Evolutionary conservation across 495 filamentous ascomycete genomes (phyloP), one percentile per base, ranked within the genome.

Genomic region (Penicillium tannophilum): DNA sequence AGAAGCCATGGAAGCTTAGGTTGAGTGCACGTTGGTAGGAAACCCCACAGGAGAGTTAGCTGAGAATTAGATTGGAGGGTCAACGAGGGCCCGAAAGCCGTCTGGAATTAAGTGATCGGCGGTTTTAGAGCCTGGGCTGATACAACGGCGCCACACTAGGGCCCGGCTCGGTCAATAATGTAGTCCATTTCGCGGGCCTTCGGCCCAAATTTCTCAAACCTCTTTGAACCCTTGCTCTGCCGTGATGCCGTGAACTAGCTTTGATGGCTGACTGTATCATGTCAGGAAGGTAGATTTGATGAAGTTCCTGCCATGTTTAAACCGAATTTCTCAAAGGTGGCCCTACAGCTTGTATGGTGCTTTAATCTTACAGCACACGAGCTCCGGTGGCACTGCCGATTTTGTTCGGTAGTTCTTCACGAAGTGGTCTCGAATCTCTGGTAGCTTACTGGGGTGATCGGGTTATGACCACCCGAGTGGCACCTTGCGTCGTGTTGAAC

Each of bases 91-190:
- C 52, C 43, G 44, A 42, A 55, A 17, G 26, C 3, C 17, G 62
- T 64, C 24, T 61, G 55, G 17, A 11, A 28, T 61, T 59, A 39
- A 64, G 56, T 55, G 58, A 61, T 64, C 55, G 58, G 41, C 58
- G 19, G 6, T 6, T 43, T 55, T 49, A n/a, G 50, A 31, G 17
- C 26, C 20, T 4, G 36, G 39, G 36, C 39, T 52, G 55, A 51
- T 39, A 17, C 19, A 33, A 17, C 28, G 36, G 47, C 36, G 41
- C 53, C 43, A 46, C n/a, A 19, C 19, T 47, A 47, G 45, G 10
- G 45, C 2, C 10, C n/a, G 8, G 39, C 4, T 17, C 33, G 10
- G 39, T n/a, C 16, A 41, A n/a, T 6, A 17, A 2, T 23, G 20
- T 23, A 23, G 39, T 17, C 9, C 33, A 3, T 28, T 28, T 16